Percentiles rank a stretch among this genome's conserved stretches.
These are phyloP conservation scores for Cryptococcus sp. DNA, from an alignment of 1,284 basidiomycete genomes.

Conservation along the genomic window DNA sequence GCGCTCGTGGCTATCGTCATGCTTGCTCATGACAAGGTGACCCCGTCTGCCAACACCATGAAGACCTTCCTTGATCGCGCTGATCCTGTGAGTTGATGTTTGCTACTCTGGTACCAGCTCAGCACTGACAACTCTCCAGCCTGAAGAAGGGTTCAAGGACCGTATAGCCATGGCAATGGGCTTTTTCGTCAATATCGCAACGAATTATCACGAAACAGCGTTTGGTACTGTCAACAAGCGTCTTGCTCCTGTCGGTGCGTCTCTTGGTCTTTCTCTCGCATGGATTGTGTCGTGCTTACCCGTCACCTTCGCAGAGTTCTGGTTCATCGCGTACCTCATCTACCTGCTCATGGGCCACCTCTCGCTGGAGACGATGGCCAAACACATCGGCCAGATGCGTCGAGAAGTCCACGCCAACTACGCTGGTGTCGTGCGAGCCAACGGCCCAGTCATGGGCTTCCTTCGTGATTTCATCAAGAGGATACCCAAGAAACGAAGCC, in stretches of 20 bases:
- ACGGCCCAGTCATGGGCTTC: constrained; percentile 18
- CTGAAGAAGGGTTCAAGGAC: constrained; percentile 28
- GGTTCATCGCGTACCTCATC: constrained; percentile 37
- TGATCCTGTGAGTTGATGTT: constrained; percentile 24
- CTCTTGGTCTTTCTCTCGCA: not conserved
- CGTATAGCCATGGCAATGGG: constrained; percentile 36
- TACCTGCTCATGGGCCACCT: constrained; percentile 33
- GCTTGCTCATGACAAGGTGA: constrained; percentile 16
- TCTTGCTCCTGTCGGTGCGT: constrained; percentile 47
- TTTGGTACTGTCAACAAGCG: constrained; percentile 29
- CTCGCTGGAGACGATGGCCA: constrained; percentile 29
- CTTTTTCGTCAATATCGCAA: constrained; percentile 37
- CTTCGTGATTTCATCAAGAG: constrained; percentile 23
- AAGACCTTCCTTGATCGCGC: constrained; percentile 25
- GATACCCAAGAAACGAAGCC: constrained; percentile 23
- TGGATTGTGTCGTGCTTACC: not conserved
- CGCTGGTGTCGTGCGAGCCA: constrained; percentile 34
- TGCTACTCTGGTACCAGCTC: not conserved
- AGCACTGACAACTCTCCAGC: constrained; percentile 15
- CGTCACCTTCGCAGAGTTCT: constrained; percentile 34
- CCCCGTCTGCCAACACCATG: constrained; percentile 5
- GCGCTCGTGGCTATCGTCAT: constrained; percentile 25
- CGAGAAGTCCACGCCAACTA: constrained; percentile 19
- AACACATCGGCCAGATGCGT: constrained; percentile 37
- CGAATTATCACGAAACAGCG: constrained; percentile 28